Evolutionary conservation across 2,329 filamentous ascomycete genomes (phyloP), one percentile per base, ranked within the genome.

Genomic region (Fusarium burgessii): DNA sequence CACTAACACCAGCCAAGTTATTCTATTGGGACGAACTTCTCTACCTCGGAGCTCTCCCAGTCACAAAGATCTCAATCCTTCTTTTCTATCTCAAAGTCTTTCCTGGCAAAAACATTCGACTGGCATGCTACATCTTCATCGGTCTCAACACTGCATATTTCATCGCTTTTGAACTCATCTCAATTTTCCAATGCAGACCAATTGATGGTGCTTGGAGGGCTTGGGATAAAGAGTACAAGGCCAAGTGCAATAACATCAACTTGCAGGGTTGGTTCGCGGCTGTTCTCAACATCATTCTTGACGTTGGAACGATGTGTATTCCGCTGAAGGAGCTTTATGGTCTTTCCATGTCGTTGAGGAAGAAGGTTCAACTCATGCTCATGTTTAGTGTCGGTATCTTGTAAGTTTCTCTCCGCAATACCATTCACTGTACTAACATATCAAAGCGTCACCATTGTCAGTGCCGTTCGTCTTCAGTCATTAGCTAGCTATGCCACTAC

Each of bases 251-350:
- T 47, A 80, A 86, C 49, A 76, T 84, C 62, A 86, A 85, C 65
- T 75, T 79, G 2, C 78, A 86, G 17, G 82, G 78, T 4, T 88
- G 85, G 84, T 79, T 82, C 35, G 83, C 84, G 12, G 86, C 86
- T 0, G 80, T 75, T n/a, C 79, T 85, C 36, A 84, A 84, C 57
- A 87, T 88, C 42, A 70, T 77, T 2, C 75, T 86, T 17, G 86
- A 88, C 66, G 3, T 86, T 8, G 82, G 32, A 1, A 68, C 57
- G 0, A 52, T 66, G 23, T 11, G 57, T 5, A 41, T 68, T 2
- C 65, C 65, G 13, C n/a, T 68, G 0, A 20, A 38, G 12, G 65
- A 67, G 7, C 63, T 68, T 7, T 68, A 56, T 6, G 46, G 36
- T 1, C 20, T 68, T 2, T 67, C 62, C 1, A 20, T 68, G 8